phyloP scores from a whole-genome alignment of 306 rosid species.

The Ammopiptanthus mongolicus region DNA sequence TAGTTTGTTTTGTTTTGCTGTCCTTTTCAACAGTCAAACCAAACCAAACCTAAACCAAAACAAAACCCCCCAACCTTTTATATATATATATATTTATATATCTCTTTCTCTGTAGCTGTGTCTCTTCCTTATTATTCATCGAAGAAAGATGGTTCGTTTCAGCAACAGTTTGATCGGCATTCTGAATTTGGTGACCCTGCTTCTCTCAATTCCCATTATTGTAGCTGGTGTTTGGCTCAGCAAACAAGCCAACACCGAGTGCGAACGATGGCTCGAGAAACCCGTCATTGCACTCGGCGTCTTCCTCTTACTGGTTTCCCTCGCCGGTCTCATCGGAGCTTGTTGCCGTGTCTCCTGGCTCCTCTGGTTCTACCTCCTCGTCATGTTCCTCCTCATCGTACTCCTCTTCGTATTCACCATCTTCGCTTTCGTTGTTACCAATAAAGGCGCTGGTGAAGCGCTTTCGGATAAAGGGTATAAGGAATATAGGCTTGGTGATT shows the following conservation, averaged over 20 bases:
- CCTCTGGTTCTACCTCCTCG: conserved; percentile 69
- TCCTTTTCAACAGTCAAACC: not conserved
- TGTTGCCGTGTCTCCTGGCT: conserved; percentile 64
- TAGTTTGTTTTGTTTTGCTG: not conserved
- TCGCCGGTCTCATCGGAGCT: conserved; percentile 72
- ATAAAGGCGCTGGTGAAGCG: conserved; percentile 56
- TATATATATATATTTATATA: too few species aligned
- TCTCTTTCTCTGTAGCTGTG: too few species aligned
- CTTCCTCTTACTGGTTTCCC: conserved; percentile 55
- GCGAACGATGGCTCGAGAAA: conserved; percentile 56
- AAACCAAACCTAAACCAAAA: not conserved
- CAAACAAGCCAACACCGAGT: conserved; percentile 51
- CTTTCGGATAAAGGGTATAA: conserved; percentile 47
- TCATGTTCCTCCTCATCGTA: conserved; percentile 77
- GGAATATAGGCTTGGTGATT: conserved; percentile 79
- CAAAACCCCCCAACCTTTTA: not conserved
- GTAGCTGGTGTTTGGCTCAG: conserved; percentile 57
- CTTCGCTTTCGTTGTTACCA: conserved; percentile 64
- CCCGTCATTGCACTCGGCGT: conserved; percentile 66
- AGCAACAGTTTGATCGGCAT: conserved; percentile 67
- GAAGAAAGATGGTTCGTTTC: conserved; percentile 23
- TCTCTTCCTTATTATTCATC: too few species aligned
- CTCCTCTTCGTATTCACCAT: conserved; percentile 53
- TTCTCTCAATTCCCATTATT: conserved; percentile 68
- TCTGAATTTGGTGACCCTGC: conserved; percentile 54